Evolutionary conservation across 75 land plant species (phyloP).

Genomic region (Cunninghamia lanceolata): DNA sequence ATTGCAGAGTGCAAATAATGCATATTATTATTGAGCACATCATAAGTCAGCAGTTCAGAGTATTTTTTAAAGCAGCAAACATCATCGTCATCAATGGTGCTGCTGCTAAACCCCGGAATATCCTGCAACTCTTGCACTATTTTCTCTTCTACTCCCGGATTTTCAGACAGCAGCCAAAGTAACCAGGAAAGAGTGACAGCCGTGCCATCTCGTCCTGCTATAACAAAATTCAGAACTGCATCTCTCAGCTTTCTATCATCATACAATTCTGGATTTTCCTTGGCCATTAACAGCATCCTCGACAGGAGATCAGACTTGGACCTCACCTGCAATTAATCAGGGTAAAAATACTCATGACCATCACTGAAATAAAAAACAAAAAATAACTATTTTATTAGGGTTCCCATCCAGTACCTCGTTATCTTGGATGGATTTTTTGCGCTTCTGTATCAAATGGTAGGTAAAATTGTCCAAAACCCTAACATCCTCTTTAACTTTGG

Average conservation of each 20-base stretch:
- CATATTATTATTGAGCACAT: slow-evolving; percentile 40
- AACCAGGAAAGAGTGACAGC: slow-evolving; percentile 24
- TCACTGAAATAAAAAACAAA: neutral
- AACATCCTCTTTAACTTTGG: neutral
- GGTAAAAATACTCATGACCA: neutral
- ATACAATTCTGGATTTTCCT: neutral
- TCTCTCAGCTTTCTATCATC: slow-evolving; percentile 18
- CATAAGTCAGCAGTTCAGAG: slow-evolving; percentile 47
- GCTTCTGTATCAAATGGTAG: slow-evolving; percentile 11
- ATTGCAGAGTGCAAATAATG: slow-evolving; percentile 71
- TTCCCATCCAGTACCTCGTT: neutral
- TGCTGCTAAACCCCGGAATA: neutral
- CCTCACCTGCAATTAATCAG: slow-evolving; percentile 12
- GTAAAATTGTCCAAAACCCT: slow-evolving; percentile 16
- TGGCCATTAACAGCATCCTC: neutral
- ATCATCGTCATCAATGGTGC: neutral
- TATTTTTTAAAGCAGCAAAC: slow-evolving; percentile 12
- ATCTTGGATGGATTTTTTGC: slow-evolving; percentile 8
- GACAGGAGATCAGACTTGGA: neutral
- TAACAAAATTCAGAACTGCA: slow-evolving; percentile 17
- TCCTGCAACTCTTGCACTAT: slow-evolving; percentile 23
- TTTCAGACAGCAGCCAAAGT: slow-evolving; percentile 18
- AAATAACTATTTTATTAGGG: neutral
- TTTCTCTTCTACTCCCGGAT: slow-evolving; percentile 26
- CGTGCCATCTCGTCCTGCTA: slow-evolving; percentile 22